Evolutionary conservation across 2,329 filamentous ascomycete genomes (phyloP), one percentile per base, ranked within the genome.

Genomic region (Cadophora sp.): DNA sequence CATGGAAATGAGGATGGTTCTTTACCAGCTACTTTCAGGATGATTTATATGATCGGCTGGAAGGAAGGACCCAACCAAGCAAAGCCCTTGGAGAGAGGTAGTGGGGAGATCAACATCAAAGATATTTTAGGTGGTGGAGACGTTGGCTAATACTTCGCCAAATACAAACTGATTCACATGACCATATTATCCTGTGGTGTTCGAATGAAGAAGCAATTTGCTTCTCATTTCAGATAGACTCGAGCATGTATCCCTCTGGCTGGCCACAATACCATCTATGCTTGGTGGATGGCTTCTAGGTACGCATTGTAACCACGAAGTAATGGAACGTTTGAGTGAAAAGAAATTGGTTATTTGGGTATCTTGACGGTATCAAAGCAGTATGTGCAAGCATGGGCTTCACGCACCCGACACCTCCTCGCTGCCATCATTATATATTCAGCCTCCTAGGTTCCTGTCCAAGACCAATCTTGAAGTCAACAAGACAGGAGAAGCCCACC

Each of bases 1-100:
- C 94, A 99, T 79, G 94, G 92, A 22, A 94, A 97, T 75, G 86
- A 89, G 53, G 91, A 92, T 75, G 91, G 87, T 24, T 87, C 83
- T 1, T 85, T 96, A 70, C 96, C 96, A 0, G 96, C 96, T 0
- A 99, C 96, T 0, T 99, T 97, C 78, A 87, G 96, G 73, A 86
- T 97, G 74, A 97, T 99, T 70, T 97, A 96, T 80, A 97, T 98
- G 94, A 99, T 99, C 80, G 96, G 96, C 0, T 99, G 96, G 96
- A 97, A 95, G 78, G 92, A 94, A 73, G 91, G 92, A 1, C 86
- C 87, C 34, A 87, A 90, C 64, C 94, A 98, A 81, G 85, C 90
- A 1, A 85, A 95, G 80, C 94, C 96, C 5, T 81, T 98, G 67
- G 81, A 90, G 72, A 87, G 96, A 73, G 96, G 96, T 0, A 97